Evolutionary conservation across 208 protist genomes (phyloP).

Genomic region (Acanthamoeba divionensis): DNA sequence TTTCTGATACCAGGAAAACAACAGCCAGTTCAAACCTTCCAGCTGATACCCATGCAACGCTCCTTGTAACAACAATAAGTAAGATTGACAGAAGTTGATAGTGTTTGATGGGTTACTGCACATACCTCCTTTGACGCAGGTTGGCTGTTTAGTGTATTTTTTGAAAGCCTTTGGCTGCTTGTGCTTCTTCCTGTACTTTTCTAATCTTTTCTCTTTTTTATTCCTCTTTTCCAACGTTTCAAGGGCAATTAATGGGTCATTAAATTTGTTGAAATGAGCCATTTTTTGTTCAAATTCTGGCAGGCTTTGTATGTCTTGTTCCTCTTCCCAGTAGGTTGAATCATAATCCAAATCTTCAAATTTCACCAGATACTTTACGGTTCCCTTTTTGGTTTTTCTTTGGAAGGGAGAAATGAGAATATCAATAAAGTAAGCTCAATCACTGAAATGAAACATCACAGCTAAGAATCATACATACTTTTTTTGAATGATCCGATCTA

Average conservation of each 20-base stretch:
- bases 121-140: slow-evolving; percentile 39
- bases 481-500: slow-evolving; percentile 22
- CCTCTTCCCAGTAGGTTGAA: slow-evolving; percentile 36
- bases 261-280: background rate
- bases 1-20: slow-evolving; percentile 70
- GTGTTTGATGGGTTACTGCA: too few species aligned
- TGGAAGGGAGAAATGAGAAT: background rate
- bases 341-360: slow-evolving; percentile 53
- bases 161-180: slow-evolving; percentile 14
- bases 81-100: too few species aligned
- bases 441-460: background rate
- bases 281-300: slow-evolving; percentile 30
- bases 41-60: slow-evolving; percentile 85
- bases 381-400: slow-evolving; percentile 12
- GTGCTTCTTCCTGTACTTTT: background rate
- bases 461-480: background rate
- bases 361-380: slow-evolving; percentile 32
- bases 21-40: slow-evolving; percentile 86
- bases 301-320: background rate
- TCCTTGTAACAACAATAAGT: background rate
- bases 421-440: background rate
- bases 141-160: slow-evolving; percentile 29
- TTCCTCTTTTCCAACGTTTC: background rate
- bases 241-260: too few species aligned
- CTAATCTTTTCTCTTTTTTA: slow-evolving; percentile 2